These are phyloP conservation scores for Marasmius fiardii DNA, from an alignment of 1,284 basidiomycete genomes.

Conservation along the genomic window DNA sequence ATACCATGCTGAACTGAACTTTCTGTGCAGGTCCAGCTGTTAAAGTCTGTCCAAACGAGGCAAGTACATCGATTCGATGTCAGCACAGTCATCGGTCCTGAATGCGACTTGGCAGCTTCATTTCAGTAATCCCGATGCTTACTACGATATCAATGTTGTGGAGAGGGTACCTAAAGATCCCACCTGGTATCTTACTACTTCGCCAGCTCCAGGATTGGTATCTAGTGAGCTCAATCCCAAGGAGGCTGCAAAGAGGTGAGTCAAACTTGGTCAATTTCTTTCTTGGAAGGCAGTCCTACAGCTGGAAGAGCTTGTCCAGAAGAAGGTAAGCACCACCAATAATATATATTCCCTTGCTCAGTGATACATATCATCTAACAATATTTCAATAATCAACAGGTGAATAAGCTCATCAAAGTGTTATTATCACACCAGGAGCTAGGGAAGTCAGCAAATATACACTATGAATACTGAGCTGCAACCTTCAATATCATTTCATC, in stretches of 20 bases:
- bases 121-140: not conserved
- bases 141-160: not conserved
- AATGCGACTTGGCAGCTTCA: not conserved
- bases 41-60: not conserved
- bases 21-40: not conserved
- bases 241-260: not conserved
- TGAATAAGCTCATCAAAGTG: not conserved
- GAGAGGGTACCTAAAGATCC: not conserved
- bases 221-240: not conserved
- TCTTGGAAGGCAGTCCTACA: not conserved
- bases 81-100: not conserved
- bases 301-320: not conserved
- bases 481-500: slow-evolving; percentile 34
- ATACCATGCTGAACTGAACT: too few species aligned
- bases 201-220: not conserved
- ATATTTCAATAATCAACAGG: not conserved
- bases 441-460: slow-evolving; percentile 24
- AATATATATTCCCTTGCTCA: not conserved
- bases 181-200: not conserved
- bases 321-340: not conserved
- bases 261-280: not conserved
- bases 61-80: not conserved
- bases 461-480: slow-evolving; percentile 30
- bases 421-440: not conserved
- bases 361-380: too few species aligned